These are phyloP conservation scores for Sporothrix mexicana DNA, from an alignment of 2,329 filamentous ascomycete species.

Conservation along the genomic window DNA sequence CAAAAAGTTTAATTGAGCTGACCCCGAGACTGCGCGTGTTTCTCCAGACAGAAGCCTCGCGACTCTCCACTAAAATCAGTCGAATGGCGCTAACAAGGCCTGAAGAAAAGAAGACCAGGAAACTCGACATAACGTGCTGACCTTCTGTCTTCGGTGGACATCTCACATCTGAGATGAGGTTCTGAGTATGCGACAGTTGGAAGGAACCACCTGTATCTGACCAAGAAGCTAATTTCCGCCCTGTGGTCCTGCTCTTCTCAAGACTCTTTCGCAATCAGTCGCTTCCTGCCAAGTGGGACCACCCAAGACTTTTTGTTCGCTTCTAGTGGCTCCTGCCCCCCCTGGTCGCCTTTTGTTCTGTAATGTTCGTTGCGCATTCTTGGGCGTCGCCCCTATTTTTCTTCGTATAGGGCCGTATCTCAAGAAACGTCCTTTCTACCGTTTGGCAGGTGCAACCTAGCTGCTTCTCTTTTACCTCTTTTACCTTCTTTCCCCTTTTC, in stretches of 20 bases:
- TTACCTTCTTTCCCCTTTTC: too few species aligned
- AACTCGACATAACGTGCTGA: background rate
- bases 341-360: background rate
- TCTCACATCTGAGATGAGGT: background rate
- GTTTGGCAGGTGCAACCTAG: background rate
- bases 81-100: background rate
- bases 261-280: constrained; percentile 18
- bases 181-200: too few species aligned
- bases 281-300: constrained; percentile 25
- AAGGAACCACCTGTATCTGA: background rate
- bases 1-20: background rate
- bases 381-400: constrained; percentile 19
- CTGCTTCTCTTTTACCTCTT: background rate
- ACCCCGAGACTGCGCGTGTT: background rate
- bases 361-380: constrained; percentile 6
- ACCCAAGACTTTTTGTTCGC: background rate
- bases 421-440: background rate
- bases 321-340: background rate
- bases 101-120: too few species aligned
- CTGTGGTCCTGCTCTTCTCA: background rate
- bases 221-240: background rate
- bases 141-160: background rate
- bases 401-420: background rate
- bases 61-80: too few species aligned
- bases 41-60: background rate